A percentile compares a stretch with the other conserved stretches of the same genome.
phyloP scores from a whole-genome alignment of 768 basidiomycete genomes.

The Lactifluus volemus region DNA sequence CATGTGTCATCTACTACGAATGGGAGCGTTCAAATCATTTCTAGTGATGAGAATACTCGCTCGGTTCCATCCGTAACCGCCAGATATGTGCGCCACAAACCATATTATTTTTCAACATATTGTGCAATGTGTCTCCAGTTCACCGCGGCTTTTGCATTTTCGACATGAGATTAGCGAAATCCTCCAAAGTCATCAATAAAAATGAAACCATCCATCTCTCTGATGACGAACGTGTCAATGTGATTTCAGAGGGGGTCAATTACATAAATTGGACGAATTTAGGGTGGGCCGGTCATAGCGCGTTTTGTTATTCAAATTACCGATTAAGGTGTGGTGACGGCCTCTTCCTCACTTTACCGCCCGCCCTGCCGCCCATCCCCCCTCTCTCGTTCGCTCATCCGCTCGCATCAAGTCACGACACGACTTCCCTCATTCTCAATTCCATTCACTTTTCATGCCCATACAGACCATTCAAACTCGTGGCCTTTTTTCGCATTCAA shows the following conservation, averaged over 20 bases:
- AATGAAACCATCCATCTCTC: too few relatives aligned
- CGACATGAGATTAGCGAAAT: too few relatives aligned
- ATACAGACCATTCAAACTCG: constrained; percentile 3
- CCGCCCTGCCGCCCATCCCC: constrained; percentile 2
- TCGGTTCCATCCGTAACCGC: not conserved
- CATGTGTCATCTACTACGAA: not conserved
- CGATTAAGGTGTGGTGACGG: not conserved
- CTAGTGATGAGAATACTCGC: not conserved
- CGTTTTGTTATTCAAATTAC: not conserved
- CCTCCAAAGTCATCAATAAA: not conserved
- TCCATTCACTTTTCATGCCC: constrained; percentile 9
- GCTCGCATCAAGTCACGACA: not conserved
- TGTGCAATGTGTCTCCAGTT: not conserved
- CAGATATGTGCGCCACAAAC: not conserved
- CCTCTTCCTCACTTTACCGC: not conserved
- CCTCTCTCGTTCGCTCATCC: not conserved
- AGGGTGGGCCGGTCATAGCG: not conserved
- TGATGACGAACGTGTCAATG: not conserved
- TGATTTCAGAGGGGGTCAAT: not conserved
- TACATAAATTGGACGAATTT: not conserved
- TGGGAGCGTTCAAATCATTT: not conserved
- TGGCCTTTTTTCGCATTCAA: constrained; percentile 14
- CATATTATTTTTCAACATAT: too few relatives aligned
- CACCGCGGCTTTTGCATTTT: not conserved
- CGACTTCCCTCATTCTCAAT: not conserved